Evolutionary conservation across 768 basidiomycete species (phyloP), one percentile per base, ranked within the genome.

Genomic region (Krasilnikovozyma curviuscula): DNA sequence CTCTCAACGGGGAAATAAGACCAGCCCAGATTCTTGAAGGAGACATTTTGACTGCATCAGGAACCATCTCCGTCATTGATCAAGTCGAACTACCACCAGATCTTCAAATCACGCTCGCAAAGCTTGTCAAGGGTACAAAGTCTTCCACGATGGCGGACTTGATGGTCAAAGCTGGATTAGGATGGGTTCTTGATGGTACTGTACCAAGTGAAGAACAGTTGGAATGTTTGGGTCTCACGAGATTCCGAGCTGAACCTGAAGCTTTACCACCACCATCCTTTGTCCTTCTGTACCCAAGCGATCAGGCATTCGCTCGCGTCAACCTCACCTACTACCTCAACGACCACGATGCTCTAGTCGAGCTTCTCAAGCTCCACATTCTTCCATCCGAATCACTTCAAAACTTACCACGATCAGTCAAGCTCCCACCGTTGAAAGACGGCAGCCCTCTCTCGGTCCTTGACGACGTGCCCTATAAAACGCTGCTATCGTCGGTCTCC

Each of bases 271-370:
- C 33, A 0, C 19, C 44, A 7, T 47, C 79, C 3, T 97, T 89
- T 79, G 91, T 86, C 1, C 64, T 98, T 4, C 70, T 98, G 19
- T 88, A 83, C 55, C 93, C 93, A 3, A 75, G 77, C 6, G 93
- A 98, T 58, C 79, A 81, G 49, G 88, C 91, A 0, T 93, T 97
- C 72, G 79, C 85, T 61, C 67, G 73, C 19, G 66, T 81, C 63
- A 89, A 97, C 66, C 64, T 97, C 49, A 86, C 86, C 0, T 48
- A 55, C 21, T 65, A 65, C 53, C 54, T 61, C 16, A 40, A 57
- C 21, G 56, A 63, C 46, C 7, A 16, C 4, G 21, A 32, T 12
- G 18, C 21, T 7, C 56, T 68, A 6, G 41, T 61, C 25, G 56
- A 61, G 1, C 56, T 68, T 8, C 52, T 68, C 33, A 61, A 61